phyloP scores from a whole-genome alignment of 805 yeast species.

The Suhomyces faveliae region DNA sequence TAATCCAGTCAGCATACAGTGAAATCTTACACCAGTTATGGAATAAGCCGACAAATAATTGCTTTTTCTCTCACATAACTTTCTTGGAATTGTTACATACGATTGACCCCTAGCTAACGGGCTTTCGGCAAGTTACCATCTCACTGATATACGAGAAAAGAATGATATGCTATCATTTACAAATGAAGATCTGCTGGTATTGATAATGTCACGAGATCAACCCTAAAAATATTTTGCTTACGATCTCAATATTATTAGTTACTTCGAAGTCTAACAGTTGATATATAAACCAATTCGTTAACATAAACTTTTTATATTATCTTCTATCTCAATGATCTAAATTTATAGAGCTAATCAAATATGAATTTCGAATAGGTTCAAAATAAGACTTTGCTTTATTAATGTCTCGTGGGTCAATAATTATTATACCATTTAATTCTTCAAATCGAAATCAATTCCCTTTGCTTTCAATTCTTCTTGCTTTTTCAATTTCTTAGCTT shows the following conservation, averaged over 20 bases:
- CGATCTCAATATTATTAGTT: not conserved
- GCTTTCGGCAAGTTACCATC: not conserved
- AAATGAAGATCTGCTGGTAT: not conserved
- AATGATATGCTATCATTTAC: not conserved
- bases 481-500: conserved; percentile 42
- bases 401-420: not conserved
- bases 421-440: not conserved
- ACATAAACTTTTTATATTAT: not conserved
- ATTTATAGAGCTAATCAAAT: not conserved
- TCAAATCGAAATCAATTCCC: conserved; percentile 54
- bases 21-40: not conserved
- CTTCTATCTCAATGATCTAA: not conserved
- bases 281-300: not conserved
- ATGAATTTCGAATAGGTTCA: not conserved
- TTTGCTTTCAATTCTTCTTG: conserved; percentile 48
- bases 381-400: not conserved
- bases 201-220: not conserved
- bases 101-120: not conserved
- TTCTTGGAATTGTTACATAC: not conserved
- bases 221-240: not conserved
- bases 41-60: not conserved
- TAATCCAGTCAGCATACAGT: not conserved
- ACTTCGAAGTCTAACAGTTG: not conserved
- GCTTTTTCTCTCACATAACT: not conserved
- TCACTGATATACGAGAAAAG: not conserved